A percentile compares a stretch with the other conserved stretches of the same genome.
Conservation (phyloP, 192 early-diverging fungal genomes). For the Umbelopsis sp. region DNA sequence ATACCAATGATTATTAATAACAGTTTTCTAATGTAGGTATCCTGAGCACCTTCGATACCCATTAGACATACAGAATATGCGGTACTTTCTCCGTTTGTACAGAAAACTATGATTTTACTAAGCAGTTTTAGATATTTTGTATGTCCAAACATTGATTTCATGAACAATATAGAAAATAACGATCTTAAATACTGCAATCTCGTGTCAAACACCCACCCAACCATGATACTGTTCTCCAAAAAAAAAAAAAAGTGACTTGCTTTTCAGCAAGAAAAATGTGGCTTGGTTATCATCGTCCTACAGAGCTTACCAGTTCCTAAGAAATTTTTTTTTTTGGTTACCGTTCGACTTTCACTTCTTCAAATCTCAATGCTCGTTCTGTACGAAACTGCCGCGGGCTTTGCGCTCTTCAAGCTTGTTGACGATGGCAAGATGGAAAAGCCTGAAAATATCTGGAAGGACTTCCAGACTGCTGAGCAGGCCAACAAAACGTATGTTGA, state of each 20-base stretch:
- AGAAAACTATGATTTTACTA: slow-evolving; percentile 42
- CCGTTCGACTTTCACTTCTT: slow-evolving; percentile 20
- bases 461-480: slow-evolving; percentile 84
- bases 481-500: slow-evolving; percentile 83
- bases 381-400: slow-evolving; percentile 97
- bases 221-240: no score
- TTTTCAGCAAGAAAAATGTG: neutral
- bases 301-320: neutral
- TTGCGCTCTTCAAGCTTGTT: slow-evolving; percentile 94
- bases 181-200: no score
- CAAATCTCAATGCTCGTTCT: slow-evolving; percentile 81
- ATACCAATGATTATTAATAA: neutral
- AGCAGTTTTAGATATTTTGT: no score
- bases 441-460: slow-evolving; percentile 83
- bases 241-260: slow-evolving; percentile 6
- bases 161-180: slow-evolving; percentile 35
- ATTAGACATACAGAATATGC: slow-evolving; percentile 85
- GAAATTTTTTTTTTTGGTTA: slow-evolving; percentile 23
- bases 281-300: neutral
- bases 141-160: no score
- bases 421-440: slow-evolving; percentile 88
- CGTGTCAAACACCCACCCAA: no score
- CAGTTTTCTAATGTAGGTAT: slow-evolving; percentile 20
- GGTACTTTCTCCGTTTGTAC: slow-evolving; percentile 88
- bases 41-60: slow-evolving; percentile 74